Conservation (phyloP, 495 filamentous ascomycete genomes). For the Amorphotheca resinae region DNA sequence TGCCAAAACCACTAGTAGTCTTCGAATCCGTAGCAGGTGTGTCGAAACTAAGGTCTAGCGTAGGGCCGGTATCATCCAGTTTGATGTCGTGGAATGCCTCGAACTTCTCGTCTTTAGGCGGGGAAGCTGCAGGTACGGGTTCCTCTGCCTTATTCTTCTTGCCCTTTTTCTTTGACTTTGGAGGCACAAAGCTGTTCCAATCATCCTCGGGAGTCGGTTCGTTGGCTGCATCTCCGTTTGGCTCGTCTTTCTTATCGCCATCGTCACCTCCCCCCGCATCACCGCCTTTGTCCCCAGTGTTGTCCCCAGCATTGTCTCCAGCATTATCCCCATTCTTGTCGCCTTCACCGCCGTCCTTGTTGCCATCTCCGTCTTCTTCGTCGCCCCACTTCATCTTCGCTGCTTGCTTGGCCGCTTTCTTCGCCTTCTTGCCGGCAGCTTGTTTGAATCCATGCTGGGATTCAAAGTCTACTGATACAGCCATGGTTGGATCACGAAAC, state of each 20-base stretch:
- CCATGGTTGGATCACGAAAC: constrained; percentile 22
- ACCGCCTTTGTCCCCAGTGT: constrained; percentile 12
- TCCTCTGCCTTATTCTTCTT: constrained; percentile 26
- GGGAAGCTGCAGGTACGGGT: constrained; percentile 11
- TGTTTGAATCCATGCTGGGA: constrained; percentile 35
- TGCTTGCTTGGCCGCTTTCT: constrained; percentile 21
- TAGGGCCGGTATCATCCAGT: constrained; percentile 30
- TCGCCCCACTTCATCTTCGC: constrained; percentile 16
- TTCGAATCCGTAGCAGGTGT: constrained; percentile 15
- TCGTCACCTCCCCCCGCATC: constrained; percentile 17
- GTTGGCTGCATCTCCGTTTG: constrained; percentile 20
- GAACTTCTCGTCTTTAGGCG: constrained; percentile 14
- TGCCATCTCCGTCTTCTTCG: constrained; percentile 26
- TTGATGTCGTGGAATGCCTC: constrained; percentile 38
- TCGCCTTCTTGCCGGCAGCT: constrained; percentile 28
- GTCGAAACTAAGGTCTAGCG: constrained; percentile 26
- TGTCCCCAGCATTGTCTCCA: constrained; percentile 18
- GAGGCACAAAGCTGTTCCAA: constrained; percentile 22
- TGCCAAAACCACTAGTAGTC: constrained; percentile 19
- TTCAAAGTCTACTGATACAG: constrained; percentile 30
- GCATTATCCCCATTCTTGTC: constrained; percentile 24
- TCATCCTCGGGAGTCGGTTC: constrained; percentile 22
- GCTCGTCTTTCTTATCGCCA: constrained; percentile 26
- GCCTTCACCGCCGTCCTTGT: constrained; percentile 33
- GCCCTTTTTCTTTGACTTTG: constrained; percentile 32